phyloP scores from a whole-genome alignment of 169 alveolate genomes.

The Eimeria necatrix region DNA sequence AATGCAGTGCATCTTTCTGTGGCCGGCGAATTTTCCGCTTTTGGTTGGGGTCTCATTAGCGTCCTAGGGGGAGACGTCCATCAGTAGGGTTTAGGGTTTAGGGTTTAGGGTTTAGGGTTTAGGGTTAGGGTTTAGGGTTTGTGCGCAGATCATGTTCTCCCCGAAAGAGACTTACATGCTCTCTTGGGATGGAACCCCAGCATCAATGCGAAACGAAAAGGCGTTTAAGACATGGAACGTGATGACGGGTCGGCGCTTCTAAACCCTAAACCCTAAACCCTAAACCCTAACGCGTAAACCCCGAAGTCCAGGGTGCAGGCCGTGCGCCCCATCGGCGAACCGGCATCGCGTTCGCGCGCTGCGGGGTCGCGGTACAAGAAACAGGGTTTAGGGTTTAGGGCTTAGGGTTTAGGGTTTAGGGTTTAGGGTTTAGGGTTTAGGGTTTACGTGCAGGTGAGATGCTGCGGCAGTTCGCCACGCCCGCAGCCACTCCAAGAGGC shows the following conservation, averaged over 20 bases:
- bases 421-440: constrained; percentile 57
- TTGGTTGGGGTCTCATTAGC: background rate
- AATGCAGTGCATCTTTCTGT: background rate
- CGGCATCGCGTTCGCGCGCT: no score
- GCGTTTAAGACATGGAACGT: constrained; percentile 93
- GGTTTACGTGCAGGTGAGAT: constrained; percentile 64
- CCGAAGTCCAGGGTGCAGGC: no score
- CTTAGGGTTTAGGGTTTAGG: background rate
- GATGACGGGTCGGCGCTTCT: constrained; percentile 88
- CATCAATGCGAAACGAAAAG: constrained; percentile 89
- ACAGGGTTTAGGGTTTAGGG: constrained; percentile 32
- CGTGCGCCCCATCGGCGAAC: no score
- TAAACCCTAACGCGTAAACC: background rate
- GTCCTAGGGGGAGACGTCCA: background rate
- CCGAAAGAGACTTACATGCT: constrained; percentile 93
- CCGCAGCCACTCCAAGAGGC: constrained; percentile 88
- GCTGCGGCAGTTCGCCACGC: constrained; percentile 83
- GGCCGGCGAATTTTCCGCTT: background rate
- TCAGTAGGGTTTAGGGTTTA: background rate
- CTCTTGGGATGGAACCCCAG: constrained; percentile 95
- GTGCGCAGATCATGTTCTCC: constrained; percentile 85
- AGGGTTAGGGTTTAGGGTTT: background rate
- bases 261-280: background rate
- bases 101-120: constrained; percentile 33
- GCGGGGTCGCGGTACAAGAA: no score